phyloP scores from a whole-genome alignment of 2,329 filamentous ascomycete genomes.

The Blastomyces percursus region DNA sequence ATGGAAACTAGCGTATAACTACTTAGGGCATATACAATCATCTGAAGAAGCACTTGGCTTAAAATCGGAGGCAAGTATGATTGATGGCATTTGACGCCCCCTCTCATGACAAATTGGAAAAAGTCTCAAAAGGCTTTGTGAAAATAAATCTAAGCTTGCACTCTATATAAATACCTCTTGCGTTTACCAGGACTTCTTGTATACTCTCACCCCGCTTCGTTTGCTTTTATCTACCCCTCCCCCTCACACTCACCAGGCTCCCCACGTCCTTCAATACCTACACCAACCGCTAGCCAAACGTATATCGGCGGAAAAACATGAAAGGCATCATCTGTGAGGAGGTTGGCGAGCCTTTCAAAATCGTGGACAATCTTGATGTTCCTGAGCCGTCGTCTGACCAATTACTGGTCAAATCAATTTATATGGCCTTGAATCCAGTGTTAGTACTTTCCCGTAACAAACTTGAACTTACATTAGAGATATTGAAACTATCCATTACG shows the following conservation, averaged over 20 bases:
- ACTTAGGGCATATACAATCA: not conserved
- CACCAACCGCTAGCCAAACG: not conserved
- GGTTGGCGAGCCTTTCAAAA: conserved; percentile 8
- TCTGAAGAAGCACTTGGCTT: not conserved
- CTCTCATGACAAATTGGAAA: not conserved
- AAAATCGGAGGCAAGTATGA: not conserved
- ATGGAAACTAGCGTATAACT: too few species aligned
- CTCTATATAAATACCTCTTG: not conserved
- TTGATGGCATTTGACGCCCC: not conserved
- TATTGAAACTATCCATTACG: not conserved
- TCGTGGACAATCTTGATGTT: conserved; percentile 7
- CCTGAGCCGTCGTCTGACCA: conserved; percentile 16
- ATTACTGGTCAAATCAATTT: conserved; percentile 24
- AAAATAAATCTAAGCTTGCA: not conserved
- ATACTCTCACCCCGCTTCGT: not conserved
- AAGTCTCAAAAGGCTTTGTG: not conserved
- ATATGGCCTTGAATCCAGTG: conserved; percentile 25
- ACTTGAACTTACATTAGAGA: not conserved
- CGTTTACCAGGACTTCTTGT: not conserved
- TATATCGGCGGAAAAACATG: not conserved
- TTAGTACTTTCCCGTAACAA: conserved; percentile 12
- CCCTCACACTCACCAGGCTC: too few species aligned
- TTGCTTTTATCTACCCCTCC: not conserved
- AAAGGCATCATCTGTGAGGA: conserved; percentile 10
- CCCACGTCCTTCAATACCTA: not conserved